Evolutionary conservation across 768 basidiomycete species (phyloP), one percentile per base, ranked within the genome.

Genomic region (Podaxis carcinomalis): DNA sequence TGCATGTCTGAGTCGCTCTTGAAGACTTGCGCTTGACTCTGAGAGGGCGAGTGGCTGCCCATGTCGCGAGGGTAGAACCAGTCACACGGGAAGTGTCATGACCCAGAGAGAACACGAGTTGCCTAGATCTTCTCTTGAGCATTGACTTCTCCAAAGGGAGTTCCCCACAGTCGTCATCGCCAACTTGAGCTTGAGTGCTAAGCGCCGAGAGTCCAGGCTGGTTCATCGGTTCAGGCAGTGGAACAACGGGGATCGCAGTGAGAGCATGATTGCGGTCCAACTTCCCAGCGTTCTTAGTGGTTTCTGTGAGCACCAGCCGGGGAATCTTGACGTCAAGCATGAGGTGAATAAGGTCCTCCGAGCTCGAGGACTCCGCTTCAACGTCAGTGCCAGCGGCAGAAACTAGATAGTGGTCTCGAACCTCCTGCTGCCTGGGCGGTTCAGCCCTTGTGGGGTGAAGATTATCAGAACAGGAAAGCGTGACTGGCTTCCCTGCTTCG

Each of bases 401-500:
- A 37, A 49, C 39, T 13, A 47, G 40, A 19, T 61, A 50, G 16
- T 27, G 42, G 6, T 40, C 59, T 13, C 59, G 59, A 44, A 51
- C 59, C 28, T 53, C 54, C 28, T 51, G 59, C 28, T 42, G 59
- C 27, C 51, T 60, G 4, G 59, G 51, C 23, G 59, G 59, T 65
- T 64, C 36, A 64, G 66, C 16, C 57, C 63, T 55, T 9, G 57
- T 40, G 11, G 50, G 47, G n/a, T 59, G 64, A n/a, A 36, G 16
- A 9, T 59, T 55, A 6, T 62, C 58, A 3, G 86, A 86, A 47
- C 84, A 78, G 56, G 82, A 78, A 40, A 87, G 87, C n/a, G 86
- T 89, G 3, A 86, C 85, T 11, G 85, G 81, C 3, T 74, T 80
- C 49, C 81, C 75, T 27, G 85, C 81, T 32, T 81, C 81, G 10